phyloP scores from a whole-genome alignment of 2,329 filamentous ascomycete species.

The Ceratocystis papillata region DNA sequence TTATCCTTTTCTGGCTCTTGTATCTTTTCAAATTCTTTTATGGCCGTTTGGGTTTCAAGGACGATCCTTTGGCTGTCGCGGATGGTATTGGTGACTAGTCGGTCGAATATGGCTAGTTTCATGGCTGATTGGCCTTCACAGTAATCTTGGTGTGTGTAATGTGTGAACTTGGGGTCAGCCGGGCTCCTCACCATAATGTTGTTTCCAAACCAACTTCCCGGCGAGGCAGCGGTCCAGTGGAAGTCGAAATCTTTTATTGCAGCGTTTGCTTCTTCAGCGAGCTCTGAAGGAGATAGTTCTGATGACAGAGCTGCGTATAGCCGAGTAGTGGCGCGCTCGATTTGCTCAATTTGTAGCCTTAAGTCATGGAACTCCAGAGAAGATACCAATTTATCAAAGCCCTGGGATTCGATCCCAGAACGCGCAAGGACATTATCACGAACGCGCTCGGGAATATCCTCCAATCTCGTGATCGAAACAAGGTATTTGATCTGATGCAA shows the following conservation, averaged over 20 bases:
- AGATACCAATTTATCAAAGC: conserved; percentile 14
- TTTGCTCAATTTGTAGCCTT: conserved; percentile 19
- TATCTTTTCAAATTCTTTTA: background rate
- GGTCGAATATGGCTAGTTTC: background rate
- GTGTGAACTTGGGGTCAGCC: conserved; percentile 1
- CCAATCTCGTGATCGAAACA: conserved; percentile 20
- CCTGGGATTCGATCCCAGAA: conserved; percentile 11
- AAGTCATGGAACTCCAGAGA: conserved; percentile 14
- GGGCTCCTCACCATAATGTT: conserved; percentile 9
- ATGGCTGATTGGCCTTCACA: conserved; percentile 16
- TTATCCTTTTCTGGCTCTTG: background rate
- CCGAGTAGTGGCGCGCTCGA: conserved; percentile 1
- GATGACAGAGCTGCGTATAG: conserved; percentile 6
- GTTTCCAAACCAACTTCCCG: conserved; percentile 21
- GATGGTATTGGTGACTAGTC: conserved; percentile 1
- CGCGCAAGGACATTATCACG: conserved; percentile 9
- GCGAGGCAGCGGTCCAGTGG: conserved; percentile 24
- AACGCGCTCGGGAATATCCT: conserved; percentile 7
- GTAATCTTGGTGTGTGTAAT: conserved; percentile 22
- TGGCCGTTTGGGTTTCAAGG: background rate
- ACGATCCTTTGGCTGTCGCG: conserved; percentile 16
- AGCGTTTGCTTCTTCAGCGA: conserved; percentile 14
- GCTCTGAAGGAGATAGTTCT: conserved; percentile 1
- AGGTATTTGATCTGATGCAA: conserved; percentile 25
- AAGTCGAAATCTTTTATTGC: conserved; percentile 22